Evolutionary conservation across 176 grass and related monocot species (phyloP).

Genomic region (Aechmea fasciata): DNA sequence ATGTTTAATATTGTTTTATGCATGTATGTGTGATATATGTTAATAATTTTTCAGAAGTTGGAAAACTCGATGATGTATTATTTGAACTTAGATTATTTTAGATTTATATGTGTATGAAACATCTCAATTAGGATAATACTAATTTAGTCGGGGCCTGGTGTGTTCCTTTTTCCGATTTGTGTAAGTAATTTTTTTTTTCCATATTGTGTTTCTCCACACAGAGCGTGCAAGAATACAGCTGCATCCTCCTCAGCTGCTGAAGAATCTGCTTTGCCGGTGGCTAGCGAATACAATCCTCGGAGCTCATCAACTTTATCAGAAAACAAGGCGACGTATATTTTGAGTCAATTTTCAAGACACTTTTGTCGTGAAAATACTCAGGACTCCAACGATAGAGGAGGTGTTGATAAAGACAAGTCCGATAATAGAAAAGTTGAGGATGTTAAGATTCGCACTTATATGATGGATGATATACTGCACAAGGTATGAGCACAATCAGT

Average conservation of each 20-base stretch:
- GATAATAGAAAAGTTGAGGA: conserved; percentile 39
- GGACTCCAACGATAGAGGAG: conserved; percentile 11
- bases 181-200: too few species aligned
- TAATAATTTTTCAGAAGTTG: too few species aligned
- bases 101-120: too few species aligned
- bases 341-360: conserved; percentile 37
- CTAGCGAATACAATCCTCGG: conserved; percentile 12
- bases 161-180: too few species aligned
- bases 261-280: neutral
- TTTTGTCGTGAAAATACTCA: conserved; percentile 19
- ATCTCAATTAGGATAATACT: too few species aligned
- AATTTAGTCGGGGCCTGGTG: too few species aligned
- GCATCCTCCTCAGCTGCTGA: conserved; percentile 6
- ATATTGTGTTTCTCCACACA: conserved; percentile 4
- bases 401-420: conserved; percentile 28
- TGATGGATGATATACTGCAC: conserved; percentile 88
- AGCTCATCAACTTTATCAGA: conserved; percentile 27
- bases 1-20: too few species aligned
- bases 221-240: conserved; percentile 21
- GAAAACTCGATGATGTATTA: too few species aligned
- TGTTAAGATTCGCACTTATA: conserved; percentile 66
- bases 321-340: conserved; percentile 34
- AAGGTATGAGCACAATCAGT: conserved; percentile 30
- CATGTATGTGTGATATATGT: too few species aligned
- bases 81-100: too few species aligned